Conservation (phyloP, 768 basidiomycete species). For the Lactarius deliciosus region DNA sequence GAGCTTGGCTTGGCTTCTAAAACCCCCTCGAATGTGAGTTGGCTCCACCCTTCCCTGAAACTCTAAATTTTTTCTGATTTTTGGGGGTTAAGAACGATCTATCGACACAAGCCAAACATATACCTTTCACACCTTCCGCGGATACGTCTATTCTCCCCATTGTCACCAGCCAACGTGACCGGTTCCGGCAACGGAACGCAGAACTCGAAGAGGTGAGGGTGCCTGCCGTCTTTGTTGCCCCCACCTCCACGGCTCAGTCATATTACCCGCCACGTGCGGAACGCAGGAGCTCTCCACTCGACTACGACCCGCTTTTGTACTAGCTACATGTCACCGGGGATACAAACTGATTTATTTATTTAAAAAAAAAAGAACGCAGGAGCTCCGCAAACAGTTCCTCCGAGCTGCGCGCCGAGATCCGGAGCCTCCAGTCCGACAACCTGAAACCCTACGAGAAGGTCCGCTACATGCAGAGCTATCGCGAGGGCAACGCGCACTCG, state of each 20-base stretch:
- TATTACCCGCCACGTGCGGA: neutral
- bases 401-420: slow-evolving; percentile 89
- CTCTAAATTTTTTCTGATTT: neutral
- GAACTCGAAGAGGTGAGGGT: slow-evolving; percentile 85
- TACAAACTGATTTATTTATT: too few relatives aligned
- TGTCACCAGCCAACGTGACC: slow-evolving; percentile 93
- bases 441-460: slow-evolving; percentile 99
- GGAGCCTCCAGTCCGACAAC: slow-evolving; percentile 90
- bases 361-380: too few relatives aligned
- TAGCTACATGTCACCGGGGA: too few relatives aligned
- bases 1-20: slow-evolving; percentile 61
- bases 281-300: too few relatives aligned
- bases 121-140: slow-evolving; percentile 70
- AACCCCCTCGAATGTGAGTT: slow-evolving; percentile 20
- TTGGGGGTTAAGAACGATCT: slow-evolving; percentile 29
- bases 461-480: slow-evolving; percentile 96
- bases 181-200: slow-evolving; percentile 96
- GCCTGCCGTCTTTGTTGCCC: slow-evolving; percentile 1
- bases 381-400: slow-evolving; percentile 91
- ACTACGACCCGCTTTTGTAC: too few relatives aligned
- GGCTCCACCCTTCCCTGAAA: neutral
- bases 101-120: slow-evolving; percentile 54
- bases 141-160: slow-evolving; percentile 98
- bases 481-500: slow-evolving; percentile 66
- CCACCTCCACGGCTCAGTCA: slow-evolving; percentile 3